These are phyloP conservation scores for Colletotrichum chlorophyti DNA, from an alignment of 2,329 filamentous ascomycete species.

Conservation along the genomic window DNA sequence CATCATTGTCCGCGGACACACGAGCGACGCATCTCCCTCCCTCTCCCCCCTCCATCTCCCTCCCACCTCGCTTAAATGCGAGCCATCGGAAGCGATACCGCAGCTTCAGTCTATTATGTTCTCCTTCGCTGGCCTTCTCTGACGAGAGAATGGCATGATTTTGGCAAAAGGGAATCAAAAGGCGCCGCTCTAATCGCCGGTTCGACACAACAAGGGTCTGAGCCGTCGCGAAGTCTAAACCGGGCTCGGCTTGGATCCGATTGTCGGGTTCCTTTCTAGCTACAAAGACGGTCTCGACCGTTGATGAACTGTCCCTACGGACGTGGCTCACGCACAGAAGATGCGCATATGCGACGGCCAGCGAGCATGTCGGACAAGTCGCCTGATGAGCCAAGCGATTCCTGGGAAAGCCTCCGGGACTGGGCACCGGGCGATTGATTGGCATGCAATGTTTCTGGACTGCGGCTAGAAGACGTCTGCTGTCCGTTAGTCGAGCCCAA, in stretches of 20 bases:
- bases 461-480: conserved; percentile 8
- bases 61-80: too few species aligned
- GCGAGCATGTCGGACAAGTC: background rate
- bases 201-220: background rate
- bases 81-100: too few species aligned
- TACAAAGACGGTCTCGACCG: conserved; percentile 4
- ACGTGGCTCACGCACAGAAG: background rate
- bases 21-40: background rate
- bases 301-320: conserved; percentile 8
- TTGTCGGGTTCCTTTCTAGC: background rate
- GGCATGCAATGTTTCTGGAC: conserved; percentile 7
- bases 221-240: conserved; percentile 5
- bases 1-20: conserved; percentile 4
- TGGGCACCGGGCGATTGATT: background rate
- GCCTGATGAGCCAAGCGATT: background rate
- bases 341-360: too few species aligned
- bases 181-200: background rate
- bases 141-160: too few species aligned
- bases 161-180: background rate
- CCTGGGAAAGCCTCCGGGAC: background rate
- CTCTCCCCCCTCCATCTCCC: background rate
- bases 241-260: background rate
- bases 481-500: background rate
- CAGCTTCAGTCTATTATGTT: too few species aligned
- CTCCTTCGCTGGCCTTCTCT: too few species aligned